Evolutionary conservation across 2,329 filamentous ascomycete species (phyloP), one percentile per base, ranked within the genome.

Genomic region (Pseudogymnoascus verrucosus): DNA sequence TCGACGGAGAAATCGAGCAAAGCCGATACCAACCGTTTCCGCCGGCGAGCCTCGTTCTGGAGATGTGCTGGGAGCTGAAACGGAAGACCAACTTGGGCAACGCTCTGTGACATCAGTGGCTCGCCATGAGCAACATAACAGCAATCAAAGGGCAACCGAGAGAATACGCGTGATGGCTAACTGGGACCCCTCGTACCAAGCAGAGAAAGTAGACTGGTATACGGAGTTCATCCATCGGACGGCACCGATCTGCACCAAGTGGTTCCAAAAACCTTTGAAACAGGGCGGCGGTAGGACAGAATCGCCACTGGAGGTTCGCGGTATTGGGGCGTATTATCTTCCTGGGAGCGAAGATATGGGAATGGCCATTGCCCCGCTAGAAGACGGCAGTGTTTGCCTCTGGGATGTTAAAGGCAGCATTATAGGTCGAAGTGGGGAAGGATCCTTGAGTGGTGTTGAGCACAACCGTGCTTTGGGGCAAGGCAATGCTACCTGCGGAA

Each of bases 221-320:
- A 84, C 89, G 63, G 93, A 97, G 74, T 96, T 92, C 71, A 88
- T 96, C 66, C 90, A 93, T 62, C 83, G 93, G 36, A 83, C 93
- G 75, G 91, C 86, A 0, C 86, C 88, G 0, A 80, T 91, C n/a
- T 82, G 81, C 12, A 79, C 91, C 62, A 88, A 83, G 69, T 97
- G 93, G 93, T 79, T 96, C 44, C 83, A 92, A 71, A 80, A 84
- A 63, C 86, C 88, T 7, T 75, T 76, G 8, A 71, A 79, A 40
- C 72, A 71, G 62, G 19, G 19, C 19, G 75, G 79, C 36, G 75
- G 77, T 16, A 73, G 75, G 14, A 69, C 74, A 61, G 78, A 74
- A 57, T 78, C 83, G 64, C 73, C 78, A 28, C 76, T 85, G 37
- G 91, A 96, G 70, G 86, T 87, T 5, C 86, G 89, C 39, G 92